These are phyloP conservation scores for Quercus mongolica DNA, from an alignment of 306 rosid species.

Conservation along the genomic window DNA sequence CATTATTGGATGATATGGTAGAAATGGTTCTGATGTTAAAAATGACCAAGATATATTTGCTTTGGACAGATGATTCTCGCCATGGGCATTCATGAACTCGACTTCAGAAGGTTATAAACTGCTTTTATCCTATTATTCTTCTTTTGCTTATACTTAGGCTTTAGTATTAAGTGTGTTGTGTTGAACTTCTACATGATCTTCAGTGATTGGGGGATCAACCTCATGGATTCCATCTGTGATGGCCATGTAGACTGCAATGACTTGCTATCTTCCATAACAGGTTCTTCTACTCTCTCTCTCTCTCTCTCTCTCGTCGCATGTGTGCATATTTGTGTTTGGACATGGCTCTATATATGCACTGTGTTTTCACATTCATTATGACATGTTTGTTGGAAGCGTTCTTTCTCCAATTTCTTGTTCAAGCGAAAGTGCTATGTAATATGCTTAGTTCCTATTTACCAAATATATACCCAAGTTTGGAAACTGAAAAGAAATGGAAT, in stretches of 20 bases:
- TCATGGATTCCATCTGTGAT: constrained; percentile 75
- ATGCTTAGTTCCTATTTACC: not conserved
- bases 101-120: constrained; percentile 60
- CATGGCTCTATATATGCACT: constrained; percentile 8
- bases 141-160: not conserved
- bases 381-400: constrained; percentile 3
- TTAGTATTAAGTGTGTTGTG: not conserved
- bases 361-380: not conserved
- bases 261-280: constrained; percentile 82
- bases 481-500: too few species aligned
- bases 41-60: constrained; percentile 21
- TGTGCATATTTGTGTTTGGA: not conserved
- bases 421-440: not conserved
- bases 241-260: constrained; percentile 61
- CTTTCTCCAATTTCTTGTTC: constrained; percentile 8
- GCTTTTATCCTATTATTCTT: not conserved
- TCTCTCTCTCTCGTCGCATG: not conserved
- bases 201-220: constrained; percentile 77
- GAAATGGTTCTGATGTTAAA: constrained; percentile 21
- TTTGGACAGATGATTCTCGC: constrained; percentile 64
- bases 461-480: too few species aligned
- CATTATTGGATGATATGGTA: constrained; percentile 4
- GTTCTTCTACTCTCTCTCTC: constrained; percentile 28
- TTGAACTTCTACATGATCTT: constrained; percentile 19
- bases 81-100: constrained; percentile 66